Evolutionary conservation across 2,329 filamentous ascomycete genomes (phyloP), one percentile per base, ranked within the genome.

Genomic region (Colletotrichum sp.): DNA sequence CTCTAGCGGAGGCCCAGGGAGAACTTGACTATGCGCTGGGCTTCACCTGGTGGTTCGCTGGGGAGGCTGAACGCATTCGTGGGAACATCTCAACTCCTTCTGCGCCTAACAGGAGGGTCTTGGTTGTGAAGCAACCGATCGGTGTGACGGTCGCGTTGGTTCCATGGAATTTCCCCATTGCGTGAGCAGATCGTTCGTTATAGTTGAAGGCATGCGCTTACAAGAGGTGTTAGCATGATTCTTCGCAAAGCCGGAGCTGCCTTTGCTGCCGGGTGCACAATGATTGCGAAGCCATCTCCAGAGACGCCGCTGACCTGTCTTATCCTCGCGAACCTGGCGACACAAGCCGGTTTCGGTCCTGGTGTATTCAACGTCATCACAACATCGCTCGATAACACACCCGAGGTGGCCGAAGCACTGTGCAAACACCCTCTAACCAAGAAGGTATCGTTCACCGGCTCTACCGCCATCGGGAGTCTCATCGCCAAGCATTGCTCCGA

Each of bases 401-500:
- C 88, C 0, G 70, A 79, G 1, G 82, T 90, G 4, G 86, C 86
- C 15, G 88, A 89, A 80, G 84, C 85, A 1, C 84, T 90, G 2
- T 89, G 87, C 77, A 83, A 85, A 32, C 87, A 89, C 73, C 84
- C 84, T 0, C 73, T 84, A 1, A 85, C 89, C 1, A 87, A 86
- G 67, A 96, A 96, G 82, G 88, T 96, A 71, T 94, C 93, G 72
- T 97, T 96, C 79, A 96, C 95, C 0, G 95, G 95, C 21, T 92
- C 91, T 79, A 95, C 94, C 0, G 85, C 87, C 0, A 91, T 96
- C 0, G 95, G 95, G 6, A 90, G 91, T 52, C 92, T 94, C 77
- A 89, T 96, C 55, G 91, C 92, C 2, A 85, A 88, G 3, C 88
- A 90, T 15, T 93, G 92, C 5, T 93, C 93, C 13, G 90, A 90